phyloP scores from a whole-genome alignment of 225 moss, liverwort and hornwort genomes.

The Marchantia polymorpha region DNA sequence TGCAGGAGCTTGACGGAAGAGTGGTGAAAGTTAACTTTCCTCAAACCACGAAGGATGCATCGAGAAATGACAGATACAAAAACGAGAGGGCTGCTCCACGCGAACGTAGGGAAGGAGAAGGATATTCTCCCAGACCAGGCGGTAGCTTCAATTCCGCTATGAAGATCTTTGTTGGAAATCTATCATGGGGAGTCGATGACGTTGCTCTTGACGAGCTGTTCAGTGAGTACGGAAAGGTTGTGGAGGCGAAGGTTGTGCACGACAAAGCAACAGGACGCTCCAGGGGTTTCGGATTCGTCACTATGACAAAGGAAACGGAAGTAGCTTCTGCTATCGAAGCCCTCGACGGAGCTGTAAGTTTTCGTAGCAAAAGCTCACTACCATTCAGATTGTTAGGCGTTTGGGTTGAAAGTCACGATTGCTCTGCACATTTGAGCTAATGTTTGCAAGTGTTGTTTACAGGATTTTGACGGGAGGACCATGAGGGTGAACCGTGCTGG shows the following conservation, averaged over 20 bases:
- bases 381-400: not conserved
- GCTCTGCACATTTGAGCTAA: not conserved
- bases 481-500: constrained; percentile 46
- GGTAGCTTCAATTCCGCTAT: constrained; percentile 41
- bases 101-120: constrained; percentile 17
- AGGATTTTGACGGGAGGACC: constrained; percentile 41
- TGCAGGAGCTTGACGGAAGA: constrained; percentile 55
- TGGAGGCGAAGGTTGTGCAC: constrained; percentile 71
- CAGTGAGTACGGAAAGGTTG: constrained; percentile 68
- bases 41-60: constrained; percentile 38
- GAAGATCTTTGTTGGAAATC: constrained; percentile 89
- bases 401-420: too few relatives aligned
- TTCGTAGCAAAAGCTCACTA: not conserved
- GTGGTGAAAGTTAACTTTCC: constrained; percentile 66
- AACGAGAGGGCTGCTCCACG: constrained; percentile 39
- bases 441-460: not conserved
- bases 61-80: constrained; percentile 30
- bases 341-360: constrained; percentile 40
- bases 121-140: not conserved
- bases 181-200: constrained; percentile 71
- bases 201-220: constrained; percentile 55
- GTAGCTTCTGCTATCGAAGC: constrained; percentile 34
- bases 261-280: constrained; percentile 57
- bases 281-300: constrained; percentile 45
- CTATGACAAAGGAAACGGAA: constrained; percentile 31